Evolutionary conservation across 805 yeast species (phyloP).

Genomic region (Starmera dryadoides): DNA sequence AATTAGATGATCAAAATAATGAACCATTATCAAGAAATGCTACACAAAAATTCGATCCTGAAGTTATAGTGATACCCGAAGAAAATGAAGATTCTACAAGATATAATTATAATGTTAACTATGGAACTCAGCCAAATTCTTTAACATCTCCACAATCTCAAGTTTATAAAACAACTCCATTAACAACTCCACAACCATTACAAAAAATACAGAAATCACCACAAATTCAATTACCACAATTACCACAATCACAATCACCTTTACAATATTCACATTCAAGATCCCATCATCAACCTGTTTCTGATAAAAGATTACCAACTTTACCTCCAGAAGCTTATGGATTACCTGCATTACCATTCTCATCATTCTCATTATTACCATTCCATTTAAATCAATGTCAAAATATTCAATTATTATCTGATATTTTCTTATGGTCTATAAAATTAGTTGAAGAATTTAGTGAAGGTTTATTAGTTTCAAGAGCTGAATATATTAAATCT

Average conservation of each 20-base stretch:
- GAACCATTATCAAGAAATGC: neutral
- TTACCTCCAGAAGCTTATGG: slow-evolving; percentile 28
- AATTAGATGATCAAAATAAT: neutral
- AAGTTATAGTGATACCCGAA: neutral
- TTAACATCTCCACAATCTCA: too few relatives aligned
- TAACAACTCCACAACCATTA: too few relatives aligned
- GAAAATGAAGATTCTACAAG: neutral
- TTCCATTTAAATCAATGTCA: slow-evolving; percentile 43
- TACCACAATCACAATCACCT: neutral
- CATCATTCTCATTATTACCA: slow-evolving; percentile 39
- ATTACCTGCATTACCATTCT: slow-evolving; percentile 51
- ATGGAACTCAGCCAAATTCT: too few relatives aligned
- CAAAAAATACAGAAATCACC: too few relatives aligned
- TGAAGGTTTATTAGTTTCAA: slow-evolving; percentile 41
- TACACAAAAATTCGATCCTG: neutral
- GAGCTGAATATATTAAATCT: slow-evolving; percentile 45
- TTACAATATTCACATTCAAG: neutral
- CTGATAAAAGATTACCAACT: slow-evolving; percentile 27
- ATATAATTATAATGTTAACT: too few relatives aligned
- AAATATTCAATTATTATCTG: slow-evolving; percentile 38
- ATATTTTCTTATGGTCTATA: slow-evolving; percentile 47
- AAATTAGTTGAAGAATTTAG: slow-evolving; percentile 44
- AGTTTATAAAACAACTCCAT: too few relatives aligned
- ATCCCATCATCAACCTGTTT: neutral
- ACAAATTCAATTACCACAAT: neutral